These are phyloP conservation scores for Aspergillus pseudoviridinutans DNA, from an alignment of 2,329 filamentous ascomycete species.

Conservation along the genomic window DNA sequence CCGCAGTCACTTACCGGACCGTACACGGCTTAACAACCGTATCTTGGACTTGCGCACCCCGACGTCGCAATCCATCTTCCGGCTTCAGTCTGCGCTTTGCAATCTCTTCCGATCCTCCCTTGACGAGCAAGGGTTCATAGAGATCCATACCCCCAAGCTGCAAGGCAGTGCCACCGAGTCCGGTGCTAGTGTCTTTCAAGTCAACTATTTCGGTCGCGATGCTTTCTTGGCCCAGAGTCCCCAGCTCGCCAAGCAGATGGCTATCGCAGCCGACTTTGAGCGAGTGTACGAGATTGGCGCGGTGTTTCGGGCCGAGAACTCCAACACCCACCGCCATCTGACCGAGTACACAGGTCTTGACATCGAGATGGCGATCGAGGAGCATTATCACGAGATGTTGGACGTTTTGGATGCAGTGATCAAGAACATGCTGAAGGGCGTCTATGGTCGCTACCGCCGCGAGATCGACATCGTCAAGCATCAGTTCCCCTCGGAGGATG, in stretches of 20 bases:
- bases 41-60: constrained; percentile 83
- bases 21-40: constrained; percentile 71
- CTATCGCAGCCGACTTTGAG: constrained; percentile 82
- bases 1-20: constrained; percentile 62
- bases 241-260: constrained; percentile 90
- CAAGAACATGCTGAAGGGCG: constrained; percentile 70
- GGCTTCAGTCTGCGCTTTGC: constrained; percentile 75
- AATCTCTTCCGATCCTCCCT: constrained; percentile 75
- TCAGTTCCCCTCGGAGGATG: constrained; percentile 80
- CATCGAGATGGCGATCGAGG: constrained; percentile 85
- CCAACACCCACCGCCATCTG: constrained; percentile 89
- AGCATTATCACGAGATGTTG: constrained; percentile 86
- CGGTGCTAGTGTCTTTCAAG: constrained; percentile 83
- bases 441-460: constrained; percentile 64
- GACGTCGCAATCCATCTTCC: constrained; percentile 81
- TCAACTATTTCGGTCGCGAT: constrained; percentile 83
- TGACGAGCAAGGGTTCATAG: constrained; percentile 73
- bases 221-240: constrained; percentile 90
- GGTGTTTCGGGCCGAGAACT: constrained; percentile 92
- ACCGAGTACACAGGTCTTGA: constrained; percentile 93
- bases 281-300: constrained; percentile 85
- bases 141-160: constrained; percentile 91
- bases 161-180: constrained; percentile 89
- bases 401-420: constrained; percentile 73
- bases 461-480: constrained; percentile 78